Evolutionary conservation across 1,284 basidiomycete genomes (phyloP).

Genomic region (Clitocybe nebularis): DNA sequence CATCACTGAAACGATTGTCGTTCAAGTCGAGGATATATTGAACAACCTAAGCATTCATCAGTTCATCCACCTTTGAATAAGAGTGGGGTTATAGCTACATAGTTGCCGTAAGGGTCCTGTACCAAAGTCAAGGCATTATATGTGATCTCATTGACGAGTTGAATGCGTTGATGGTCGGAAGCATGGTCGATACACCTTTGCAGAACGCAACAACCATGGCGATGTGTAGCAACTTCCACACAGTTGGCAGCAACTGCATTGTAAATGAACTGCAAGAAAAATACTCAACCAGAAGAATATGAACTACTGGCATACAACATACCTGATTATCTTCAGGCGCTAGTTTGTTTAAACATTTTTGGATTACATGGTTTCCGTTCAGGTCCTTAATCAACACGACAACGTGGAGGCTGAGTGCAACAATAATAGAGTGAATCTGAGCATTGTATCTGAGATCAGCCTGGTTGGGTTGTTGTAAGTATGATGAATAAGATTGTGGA

Average conservation of each 20-base stretch:
- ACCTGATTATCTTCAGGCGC: slow-evolving; percentile 98
- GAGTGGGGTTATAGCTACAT: slow-evolving; percentile 49
- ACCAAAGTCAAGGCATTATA: slow-evolving; percentile 97
- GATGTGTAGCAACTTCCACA: slow-evolving; percentile 98
- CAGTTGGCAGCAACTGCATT: slow-evolving; percentile 99
- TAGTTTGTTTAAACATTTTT: slow-evolving; percentile 98
- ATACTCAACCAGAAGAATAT: neutral
- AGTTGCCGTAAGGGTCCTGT: slow-evolving; percentile 98
- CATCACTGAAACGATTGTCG: slow-evolving; percentile 97
- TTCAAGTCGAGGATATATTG: slow-evolving; percentile 98
- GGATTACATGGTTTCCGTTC: slow-evolving; percentile 99
- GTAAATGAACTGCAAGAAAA: slow-evolving; percentile 84
- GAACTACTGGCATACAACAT: slow-evolving; percentile 11
- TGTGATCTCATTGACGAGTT: slow-evolving; percentile 98
- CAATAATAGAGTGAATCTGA: slow-evolving; percentile 97
- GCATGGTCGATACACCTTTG: slow-evolving; percentile 99
- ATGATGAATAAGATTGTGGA: slow-evolving; percentile 27
- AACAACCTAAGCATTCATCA: slow-evolving; percentile 61
- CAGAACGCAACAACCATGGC: slow-evolving; percentile 98
- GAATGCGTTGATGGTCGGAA: slow-evolving; percentile 91
- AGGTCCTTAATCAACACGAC: slow-evolving; percentile 99
- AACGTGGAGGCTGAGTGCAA: slow-evolving; percentile 95
- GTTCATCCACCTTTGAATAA: slow-evolving; percentile 5
- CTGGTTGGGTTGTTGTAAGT: slow-evolving; percentile 48
- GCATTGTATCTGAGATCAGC: slow-evolving; percentile 75